A percentile compares a stretch with the other conserved stretches of the same genome.
Conservation (phyloP, 495 filamentous ascomycete species). For the Penicillium mononematosum region DNA sequence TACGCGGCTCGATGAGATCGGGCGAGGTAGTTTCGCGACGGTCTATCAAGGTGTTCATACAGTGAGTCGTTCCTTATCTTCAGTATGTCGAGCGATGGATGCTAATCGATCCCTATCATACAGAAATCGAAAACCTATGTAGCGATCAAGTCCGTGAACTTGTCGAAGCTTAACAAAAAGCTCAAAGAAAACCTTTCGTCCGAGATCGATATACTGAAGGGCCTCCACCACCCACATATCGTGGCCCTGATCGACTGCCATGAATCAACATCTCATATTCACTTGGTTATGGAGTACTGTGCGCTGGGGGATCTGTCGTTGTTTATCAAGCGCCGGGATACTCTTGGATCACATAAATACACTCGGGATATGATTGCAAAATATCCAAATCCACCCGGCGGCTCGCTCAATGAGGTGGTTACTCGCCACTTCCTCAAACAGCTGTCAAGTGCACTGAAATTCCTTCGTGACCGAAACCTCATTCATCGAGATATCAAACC, state of each 20-base stretch:
- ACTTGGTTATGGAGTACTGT: conserved; percentile 98
- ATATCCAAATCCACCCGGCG: conserved; percentile 77
- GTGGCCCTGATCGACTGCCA: conserved; percentile 92
- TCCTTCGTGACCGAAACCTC: conserved; percentile 77
- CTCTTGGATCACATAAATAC: conserved; percentile 67
- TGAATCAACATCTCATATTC: conserved; percentile 82
- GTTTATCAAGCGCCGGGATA: conserved; percentile 92
- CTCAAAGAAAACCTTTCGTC: conserved; percentile 92
- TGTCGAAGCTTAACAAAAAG: conserved; percentile 87
- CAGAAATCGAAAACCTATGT: conserved; percentile 67
- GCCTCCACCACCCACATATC: conserved; percentile 91
- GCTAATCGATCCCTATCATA: conserved; percentile 42
- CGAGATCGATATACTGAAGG: conserved; percentile 92
- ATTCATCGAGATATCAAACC: conserved; percentile 98
- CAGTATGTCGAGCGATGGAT: conserved; percentile 4
- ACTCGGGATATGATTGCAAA: conserved; percentile 84
- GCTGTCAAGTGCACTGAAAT: conserved; percentile 86
- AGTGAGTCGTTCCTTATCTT: conserved; percentile 52
- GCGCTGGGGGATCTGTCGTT: conserved; percentile 87
- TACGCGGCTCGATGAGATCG: conserved; percentile 77
- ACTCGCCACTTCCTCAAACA: conserved; percentile 96
- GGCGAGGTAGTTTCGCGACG: conserved; percentile 92
- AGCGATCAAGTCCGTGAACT: conserved; percentile 93
- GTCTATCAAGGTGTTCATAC: conserved; percentile 84
- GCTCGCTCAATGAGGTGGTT: conserved; percentile 89